A percentile compares a stretch with the other conserved stretches of the same genome.
Conservation (phyloP, 805 yeast genomes). For the Ogataea nitratoaversa region DNA sequence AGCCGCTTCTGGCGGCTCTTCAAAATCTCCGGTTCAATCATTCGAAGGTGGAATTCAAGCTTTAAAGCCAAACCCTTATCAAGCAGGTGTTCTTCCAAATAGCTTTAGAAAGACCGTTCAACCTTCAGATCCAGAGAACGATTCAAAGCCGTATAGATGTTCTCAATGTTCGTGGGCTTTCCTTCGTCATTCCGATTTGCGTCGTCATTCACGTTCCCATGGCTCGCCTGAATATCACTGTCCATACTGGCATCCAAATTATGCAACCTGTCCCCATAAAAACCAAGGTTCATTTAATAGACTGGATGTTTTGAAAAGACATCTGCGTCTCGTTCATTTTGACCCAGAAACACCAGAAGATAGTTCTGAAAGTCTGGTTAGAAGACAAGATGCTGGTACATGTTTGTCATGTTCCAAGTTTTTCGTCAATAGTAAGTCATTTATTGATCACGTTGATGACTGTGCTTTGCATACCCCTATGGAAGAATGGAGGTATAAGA, state of each 20-base stretch:
- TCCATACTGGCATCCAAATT: constrained; percentile 65
- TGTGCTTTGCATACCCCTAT: constrained; percentile 46
- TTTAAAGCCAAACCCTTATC: constrained; percentile 16
- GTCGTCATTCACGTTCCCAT: constrained; percentile 66
- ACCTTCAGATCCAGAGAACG: constrained; percentile 17
- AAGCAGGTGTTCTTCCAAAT: constrained; percentile 5
- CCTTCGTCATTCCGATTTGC: constrained; percentile 62
- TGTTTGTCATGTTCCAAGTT: constrained; percentile 60
- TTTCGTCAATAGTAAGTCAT: constrained; percentile 51
- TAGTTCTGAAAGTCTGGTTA: constrained; percentile 20
- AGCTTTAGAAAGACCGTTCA: constrained; percentile 13
- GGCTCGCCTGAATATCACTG: constrained; percentile 63
- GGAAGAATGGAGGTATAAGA: constrained; percentile 31
- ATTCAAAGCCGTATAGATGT: constrained; percentile 36
- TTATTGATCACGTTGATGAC: constrained; percentile 59
- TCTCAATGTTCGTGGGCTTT: constrained; percentile 63
- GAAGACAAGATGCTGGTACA: constrained; percentile 56
- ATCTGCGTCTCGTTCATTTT: constrained; percentile 64
- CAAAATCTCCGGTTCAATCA: constrained; percentile 4
- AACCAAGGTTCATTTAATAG: constrained; percentile 75
- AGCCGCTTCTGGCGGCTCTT: constrained; percentile 5
- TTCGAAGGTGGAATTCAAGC: constrained; percentile 10
- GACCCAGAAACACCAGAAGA: constrained; percentile 36
- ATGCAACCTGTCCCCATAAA: constrained; percentile 61
- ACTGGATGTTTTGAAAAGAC: constrained; percentile 71